phyloP scores from a whole-genome alignment of 208 protist species.

The Trypanosoma scelopori region DNA sequence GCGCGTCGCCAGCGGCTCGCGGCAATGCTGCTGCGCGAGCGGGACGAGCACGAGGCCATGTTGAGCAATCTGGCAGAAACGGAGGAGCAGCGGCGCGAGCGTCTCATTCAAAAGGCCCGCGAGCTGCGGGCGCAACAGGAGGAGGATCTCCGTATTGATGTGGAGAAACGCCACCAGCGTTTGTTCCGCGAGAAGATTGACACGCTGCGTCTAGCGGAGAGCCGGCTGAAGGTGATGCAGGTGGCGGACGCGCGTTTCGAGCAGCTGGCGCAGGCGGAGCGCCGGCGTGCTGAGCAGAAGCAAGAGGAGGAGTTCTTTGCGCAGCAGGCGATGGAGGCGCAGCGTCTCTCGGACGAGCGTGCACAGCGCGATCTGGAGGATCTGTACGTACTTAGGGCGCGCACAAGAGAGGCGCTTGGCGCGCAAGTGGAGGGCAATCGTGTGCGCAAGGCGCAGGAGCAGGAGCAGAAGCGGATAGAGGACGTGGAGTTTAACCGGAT shows the following conservation, averaged over 20 bases:
- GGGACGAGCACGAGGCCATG: constrained; percentile 67
- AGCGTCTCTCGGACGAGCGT: constrained; percentile 59
- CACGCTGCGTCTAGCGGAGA: constrained; percentile 78
- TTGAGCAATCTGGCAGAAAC: constrained; percentile 68
- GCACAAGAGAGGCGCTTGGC: constrained; percentile 52
- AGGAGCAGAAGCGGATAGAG: constrained; percentile 42
- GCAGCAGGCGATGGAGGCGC: constrained; percentile 70
- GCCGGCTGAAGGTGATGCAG: constrained; percentile 85
- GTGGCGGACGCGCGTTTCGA: constrained; percentile 67
- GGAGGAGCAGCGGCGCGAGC: constrained; percentile 83
- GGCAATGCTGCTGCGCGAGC: constrained; percentile 60
- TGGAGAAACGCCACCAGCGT: constrained; percentile 52
- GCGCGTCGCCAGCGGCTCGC: constrained; percentile 70
- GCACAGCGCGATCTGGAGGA: constrained; percentile 62
- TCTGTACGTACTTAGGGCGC: constrained; percentile 42
- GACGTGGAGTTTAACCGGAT: constrained; percentile 67
- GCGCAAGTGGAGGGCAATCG: constrained; percentile 77
- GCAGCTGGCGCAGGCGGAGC: constrained; percentile 53
- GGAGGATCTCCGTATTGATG: constrained; percentile 52
- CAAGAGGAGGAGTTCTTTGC: constrained; percentile 66
- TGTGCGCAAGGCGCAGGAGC: constrained; percentile 36
- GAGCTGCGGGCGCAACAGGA: constrained; percentile 67
- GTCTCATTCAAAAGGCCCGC: constrained; percentile 70
- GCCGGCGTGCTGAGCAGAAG: constrained; percentile 40
- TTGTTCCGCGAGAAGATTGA: constrained; percentile 84